phyloP scores from a whole-genome alignment of 148 eudicot genomes.

The Silene uniflora region DNA sequence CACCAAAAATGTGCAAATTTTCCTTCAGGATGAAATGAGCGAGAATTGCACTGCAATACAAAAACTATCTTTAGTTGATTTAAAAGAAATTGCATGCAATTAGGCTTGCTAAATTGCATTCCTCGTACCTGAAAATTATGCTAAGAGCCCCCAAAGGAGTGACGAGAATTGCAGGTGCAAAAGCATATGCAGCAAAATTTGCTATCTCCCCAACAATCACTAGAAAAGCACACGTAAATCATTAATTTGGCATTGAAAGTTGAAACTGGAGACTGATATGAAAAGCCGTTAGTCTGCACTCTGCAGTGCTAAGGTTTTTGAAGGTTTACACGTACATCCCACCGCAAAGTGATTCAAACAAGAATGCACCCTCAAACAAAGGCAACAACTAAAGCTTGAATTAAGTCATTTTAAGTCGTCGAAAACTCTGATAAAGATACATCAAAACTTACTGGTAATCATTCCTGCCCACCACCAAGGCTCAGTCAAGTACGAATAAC shows the following conservation, averaged over 20 bases:
- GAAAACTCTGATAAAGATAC: neutral
- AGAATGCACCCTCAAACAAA: neutral
- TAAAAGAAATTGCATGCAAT: neutral
- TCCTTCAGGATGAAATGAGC: constrained; percentile 92
- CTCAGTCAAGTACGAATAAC: constrained; percentile 67
- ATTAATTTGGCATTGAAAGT: neutral
- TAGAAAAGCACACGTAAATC: constrained; percentile 20
- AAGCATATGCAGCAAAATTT: constrained; percentile 97
- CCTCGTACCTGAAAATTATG: constrained; percentile 80
- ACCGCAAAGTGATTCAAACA: neutral
- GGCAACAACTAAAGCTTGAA: neutral
- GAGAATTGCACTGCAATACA: constrained; percentile 77
- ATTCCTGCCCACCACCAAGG: constrained; percentile 99
- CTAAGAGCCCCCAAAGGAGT: constrained; percentile 94
- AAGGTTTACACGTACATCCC: neutral
- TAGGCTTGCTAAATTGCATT: constrained; percentile 2
- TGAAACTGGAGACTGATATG: neutral
- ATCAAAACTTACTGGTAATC: constrained; percentile 60
- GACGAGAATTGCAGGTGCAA: constrained; percentile 96
- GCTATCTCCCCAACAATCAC: constrained; percentile 94
- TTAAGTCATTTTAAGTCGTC: neutral
- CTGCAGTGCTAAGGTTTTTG: neutral
- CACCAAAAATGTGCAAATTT: constrained; percentile 79
- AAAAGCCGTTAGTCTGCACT: neutral
- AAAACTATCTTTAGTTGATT: constrained; percentile 22